Percentiles rank a stretch among this genome's conserved stretches.
Conservation (phyloP, 2,329 filamentous ascomycete genomes). For the Sodiomyces alkalinus region DNA sequence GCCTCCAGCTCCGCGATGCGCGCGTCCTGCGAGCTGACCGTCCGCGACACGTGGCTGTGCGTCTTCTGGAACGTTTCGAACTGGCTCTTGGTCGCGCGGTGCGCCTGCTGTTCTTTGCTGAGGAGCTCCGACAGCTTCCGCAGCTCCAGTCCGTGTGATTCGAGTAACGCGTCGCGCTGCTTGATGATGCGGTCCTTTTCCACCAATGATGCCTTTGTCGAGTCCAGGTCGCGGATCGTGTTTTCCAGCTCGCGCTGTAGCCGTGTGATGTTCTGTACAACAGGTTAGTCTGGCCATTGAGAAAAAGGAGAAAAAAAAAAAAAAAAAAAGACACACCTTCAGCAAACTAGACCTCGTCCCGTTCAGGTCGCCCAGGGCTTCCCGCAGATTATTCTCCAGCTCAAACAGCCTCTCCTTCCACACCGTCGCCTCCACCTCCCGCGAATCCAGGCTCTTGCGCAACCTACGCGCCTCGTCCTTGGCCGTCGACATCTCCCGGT, state of each 20-base stretch:
- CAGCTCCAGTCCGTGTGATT: conserved; percentile 76
- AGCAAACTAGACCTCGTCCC: conserved; percentile 76
- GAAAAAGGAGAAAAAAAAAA: neutral
- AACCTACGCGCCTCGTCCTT: conserved; percentile 78
- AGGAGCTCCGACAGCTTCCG: conserved; percentile 74
- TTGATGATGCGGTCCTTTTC: conserved; percentile 87
- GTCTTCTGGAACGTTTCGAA: conserved; percentile 82
- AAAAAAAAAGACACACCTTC: conserved; percentile 48
- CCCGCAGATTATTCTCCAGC: conserved; percentile 74
- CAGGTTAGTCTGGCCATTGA: too few species aligned
- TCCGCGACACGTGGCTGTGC: conserved; percentile 74
- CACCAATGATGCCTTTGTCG: conserved; percentile 58
- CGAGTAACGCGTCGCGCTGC: conserved; percentile 74
- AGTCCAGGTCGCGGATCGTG: conserved; percentile 69
- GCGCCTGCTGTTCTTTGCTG: conserved; percentile 75
- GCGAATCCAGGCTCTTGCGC: conserved; percentile 66
- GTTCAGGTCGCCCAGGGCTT: conserved; percentile 74
- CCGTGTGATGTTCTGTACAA: conserved; percentile 68
- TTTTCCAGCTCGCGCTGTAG: conserved; percentile 78
- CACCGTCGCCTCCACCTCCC: conserved; percentile 76
- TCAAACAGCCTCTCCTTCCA: conserved; percentile 88
- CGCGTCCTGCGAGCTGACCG: conserved; percentile 70
- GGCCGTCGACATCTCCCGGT: conserved; percentile 61
- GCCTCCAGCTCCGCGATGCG: conserved; percentile 77
- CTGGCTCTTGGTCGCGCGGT: conserved; percentile 73